Conservation (phyloP, 768 basidiomycete species). For the Rubroboletus pulcherrimus region DNA sequence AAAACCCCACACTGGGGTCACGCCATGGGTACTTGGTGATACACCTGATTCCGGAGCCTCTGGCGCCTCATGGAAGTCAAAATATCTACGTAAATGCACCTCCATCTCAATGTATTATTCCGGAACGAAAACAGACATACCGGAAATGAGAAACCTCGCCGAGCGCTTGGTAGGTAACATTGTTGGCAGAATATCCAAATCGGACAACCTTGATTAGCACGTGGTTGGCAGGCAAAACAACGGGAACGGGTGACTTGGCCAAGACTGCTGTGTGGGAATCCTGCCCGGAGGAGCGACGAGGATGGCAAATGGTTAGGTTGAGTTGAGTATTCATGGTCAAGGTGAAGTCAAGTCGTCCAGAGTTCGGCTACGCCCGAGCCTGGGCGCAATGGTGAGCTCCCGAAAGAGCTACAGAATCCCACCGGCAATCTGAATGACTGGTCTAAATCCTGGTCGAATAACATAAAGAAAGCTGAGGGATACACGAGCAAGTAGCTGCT, state of each 20-base stretch:
- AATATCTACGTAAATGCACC: constrained; percentile 49
- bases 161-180: constrained; percentile 62
- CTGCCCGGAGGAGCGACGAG: constrained; percentile 35
- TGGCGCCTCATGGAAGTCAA: constrained; percentile 59
- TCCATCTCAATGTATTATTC: background rate
- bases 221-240: constrained; percentile 37
- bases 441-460: too few species aligned
- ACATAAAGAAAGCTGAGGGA: too few species aligned
- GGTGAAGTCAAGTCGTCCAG: background rate
- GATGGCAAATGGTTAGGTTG: constrained; percentile 39
- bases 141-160: constrained; percentile 41
- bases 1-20: constrained; percentile 74
- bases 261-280: constrained; percentile 29
- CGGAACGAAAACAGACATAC: constrained; percentile 16
- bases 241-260: constrained; percentile 20
- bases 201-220: constrained; percentile 57
- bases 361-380: background rate
- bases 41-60: constrained; percentile 28
- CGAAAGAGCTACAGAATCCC: too few species aligned
- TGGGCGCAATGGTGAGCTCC: too few species aligned
- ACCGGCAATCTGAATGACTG: too few species aligned
- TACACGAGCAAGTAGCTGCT: too few species aligned
- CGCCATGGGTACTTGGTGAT: constrained; percentile 50
- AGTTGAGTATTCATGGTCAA: constrained; percentile 8
- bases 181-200: constrained; percentile 72